Evolutionary conservation across 2,329 filamentous ascomycete species (phyloP).

Genomic region (Colletotrichum tamarilloi): DNA sequence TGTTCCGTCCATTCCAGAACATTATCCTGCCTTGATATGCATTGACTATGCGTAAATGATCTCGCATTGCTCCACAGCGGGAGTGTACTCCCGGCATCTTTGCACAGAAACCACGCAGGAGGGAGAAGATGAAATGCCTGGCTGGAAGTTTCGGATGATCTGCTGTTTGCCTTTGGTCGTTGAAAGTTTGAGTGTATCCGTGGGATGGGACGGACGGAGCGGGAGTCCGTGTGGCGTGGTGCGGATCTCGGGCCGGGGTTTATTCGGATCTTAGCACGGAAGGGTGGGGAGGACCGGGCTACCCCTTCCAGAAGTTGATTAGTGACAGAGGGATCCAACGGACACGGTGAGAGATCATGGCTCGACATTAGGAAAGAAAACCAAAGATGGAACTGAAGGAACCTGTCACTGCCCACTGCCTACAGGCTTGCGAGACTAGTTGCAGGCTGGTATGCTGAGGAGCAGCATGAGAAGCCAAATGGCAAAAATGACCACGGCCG

Average conservation of each 20-base stretch:
- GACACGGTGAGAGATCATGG: not conserved
- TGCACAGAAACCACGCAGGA: not conserved
- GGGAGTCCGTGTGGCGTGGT: slow-evolving; percentile 25
- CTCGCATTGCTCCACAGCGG: too few species aligned
- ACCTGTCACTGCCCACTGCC: not conserved
- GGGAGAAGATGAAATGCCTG: not conserved
- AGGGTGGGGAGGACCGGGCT: not conserved
- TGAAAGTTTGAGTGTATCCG: not conserved
- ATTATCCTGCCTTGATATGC: too few species aligned
- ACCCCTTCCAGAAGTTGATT: not conserved
- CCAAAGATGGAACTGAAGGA: not conserved
- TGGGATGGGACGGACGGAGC: slow-evolving; percentile 4
- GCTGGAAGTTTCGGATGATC: not conserved
- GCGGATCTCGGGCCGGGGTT: slow-evolving; percentile 5
- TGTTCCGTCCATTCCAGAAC: too few species aligned
- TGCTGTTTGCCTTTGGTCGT: not conserved
- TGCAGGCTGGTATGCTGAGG: not conserved
- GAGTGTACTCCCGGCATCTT: not conserved
- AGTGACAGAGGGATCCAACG: not conserved
- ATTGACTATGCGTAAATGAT: too few species aligned
- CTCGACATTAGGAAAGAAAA: not conserved
- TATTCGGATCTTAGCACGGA: not conserved
- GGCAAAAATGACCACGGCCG: not conserved
- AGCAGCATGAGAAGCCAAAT: not conserved
- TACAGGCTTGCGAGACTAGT: too few species aligned